A percentile compares a stretch with the other conserved stretches of the same genome.
Conservation (phyloP, 331 rosid genomes). For the Quercus tomentella region DNA sequence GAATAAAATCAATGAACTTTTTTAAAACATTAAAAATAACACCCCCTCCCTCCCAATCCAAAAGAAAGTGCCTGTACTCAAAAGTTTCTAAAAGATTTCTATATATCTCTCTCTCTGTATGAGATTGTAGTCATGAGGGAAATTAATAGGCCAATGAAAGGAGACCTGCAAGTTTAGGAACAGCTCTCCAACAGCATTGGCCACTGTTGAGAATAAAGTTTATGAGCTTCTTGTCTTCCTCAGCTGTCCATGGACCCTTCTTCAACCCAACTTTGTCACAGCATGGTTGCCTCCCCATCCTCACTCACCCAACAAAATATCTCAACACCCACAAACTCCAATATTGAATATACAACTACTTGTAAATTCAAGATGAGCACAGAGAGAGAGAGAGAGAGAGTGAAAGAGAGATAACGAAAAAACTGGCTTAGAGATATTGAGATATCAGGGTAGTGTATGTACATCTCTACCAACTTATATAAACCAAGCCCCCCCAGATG, state of each 20-base stretch:
- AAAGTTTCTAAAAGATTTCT: background rate
- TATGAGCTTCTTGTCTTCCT: constrained; percentile 83
- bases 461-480: constrained; percentile 47
- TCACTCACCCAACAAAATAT: background rate
- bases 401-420: background rate
- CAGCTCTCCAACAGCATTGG: constrained; percentile 95
- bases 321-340: constrained; percentile 2
- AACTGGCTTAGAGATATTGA: constrained; percentile 18
- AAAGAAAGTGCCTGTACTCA: background rate
- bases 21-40: no score
- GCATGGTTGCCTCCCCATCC: constrained; percentile 93
- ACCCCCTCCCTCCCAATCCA: background rate
- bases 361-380: constrained; percentile 6
- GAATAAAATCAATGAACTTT: background rate
- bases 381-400: constrained; percentile 2
- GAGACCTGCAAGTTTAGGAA: constrained; percentile 78
- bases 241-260: constrained; percentile 89
- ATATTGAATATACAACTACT: background rate
- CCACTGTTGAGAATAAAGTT: constrained; percentile 73
- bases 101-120: background rate
- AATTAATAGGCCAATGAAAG: constrained; percentile 2
- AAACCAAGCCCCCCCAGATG: constrained; percentile 11
- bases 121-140: background rate
- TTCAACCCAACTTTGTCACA: constrained; percentile 94
- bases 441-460: constrained; percentile 14